A percentile compares a stretch with the other conserved stretches of the same genome.
phyloP scores from a whole-genome alignment of 1,284 basidiomycete genomes.

The Exsudoporus floridanus region DNA sequence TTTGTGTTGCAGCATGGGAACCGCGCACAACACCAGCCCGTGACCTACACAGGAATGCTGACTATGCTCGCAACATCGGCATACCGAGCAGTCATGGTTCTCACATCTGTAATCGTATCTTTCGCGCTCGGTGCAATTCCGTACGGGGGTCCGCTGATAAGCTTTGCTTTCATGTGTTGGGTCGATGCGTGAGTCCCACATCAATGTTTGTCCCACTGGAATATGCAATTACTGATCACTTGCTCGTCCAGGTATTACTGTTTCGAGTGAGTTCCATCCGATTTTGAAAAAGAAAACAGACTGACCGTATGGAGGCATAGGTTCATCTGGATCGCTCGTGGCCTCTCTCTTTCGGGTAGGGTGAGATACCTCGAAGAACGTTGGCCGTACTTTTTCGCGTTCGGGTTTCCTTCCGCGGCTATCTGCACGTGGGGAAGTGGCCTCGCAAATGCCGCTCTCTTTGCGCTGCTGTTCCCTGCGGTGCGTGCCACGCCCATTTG shows the following conservation, averaged over 20 bases:
- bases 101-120: constrained; percentile 70
- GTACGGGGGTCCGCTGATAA: constrained; percentile 54
- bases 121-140: constrained; percentile 65
- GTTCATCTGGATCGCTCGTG: constrained; percentile 75
- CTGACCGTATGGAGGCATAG: constrained; percentile 38
- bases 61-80: constrained; percentile 73
- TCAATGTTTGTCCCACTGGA: constrained; percentile 1
- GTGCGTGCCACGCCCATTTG: constrained; percentile 41
- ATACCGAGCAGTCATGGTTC: constrained; percentile 76
- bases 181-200: constrained; percentile 69
- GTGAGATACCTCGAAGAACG: constrained; percentile 78
- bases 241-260: constrained; percentile 68
- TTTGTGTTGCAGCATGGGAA: constrained; percentile 67
- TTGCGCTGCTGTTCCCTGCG: constrained; percentile 74
- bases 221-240: constrained; percentile 2
- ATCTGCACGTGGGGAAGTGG: constrained; percentile 70
- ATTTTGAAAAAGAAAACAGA: background rate
- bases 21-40: constrained; percentile 47
- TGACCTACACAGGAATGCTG: constrained; percentile 68
- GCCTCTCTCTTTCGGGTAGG: constrained; percentile 62
- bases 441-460: constrained; percentile 73
- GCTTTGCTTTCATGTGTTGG: constrained; percentile 78
- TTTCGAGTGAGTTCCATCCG: constrained; percentile 66
- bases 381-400: constrained; percentile 83
- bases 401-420: constrained; percentile 69